Evolutionary conservation across 1,284 basidiomycete species (phyloP), one percentile per base, ranked within the genome.

Genomic region (Entoloma clypeatum): DNA sequence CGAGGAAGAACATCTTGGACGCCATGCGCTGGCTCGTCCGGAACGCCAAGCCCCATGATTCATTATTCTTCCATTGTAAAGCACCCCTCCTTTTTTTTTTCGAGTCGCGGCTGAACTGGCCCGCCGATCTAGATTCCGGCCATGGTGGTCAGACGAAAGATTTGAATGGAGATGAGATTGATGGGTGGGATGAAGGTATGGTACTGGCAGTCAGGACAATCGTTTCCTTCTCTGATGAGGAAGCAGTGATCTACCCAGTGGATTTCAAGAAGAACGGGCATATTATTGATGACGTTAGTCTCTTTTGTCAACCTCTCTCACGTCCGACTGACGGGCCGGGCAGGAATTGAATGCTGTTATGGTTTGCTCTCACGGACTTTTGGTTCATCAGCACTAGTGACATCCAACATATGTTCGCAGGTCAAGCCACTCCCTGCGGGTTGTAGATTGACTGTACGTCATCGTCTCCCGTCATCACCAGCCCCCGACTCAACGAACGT

Each of bases 21-120:
- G 88, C 82, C 1, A 92, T 93, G 87, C 71, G 69, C 31, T 94
- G 92, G 92, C 76, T 95, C n/a, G 87, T 94, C 2, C 63, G 68
- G 18, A 79, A 72, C 45, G 91, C 92, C 1, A 67, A 70, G 21
- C 68, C 75, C 3, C 74, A 94, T 50, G 92, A 94, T 60, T 83
- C 90, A 1, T 64, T 95, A 7, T 91, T 94, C 62, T 86, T 94
- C 61, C 91, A 94, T 54, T 94, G 84, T 84, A 57, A 41, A 79
- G n/a, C n/a, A n/a, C n/a, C n/a, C n/a, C 34, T 22, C 13, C 34
- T 30, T 28, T 36, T 30, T 28, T 43, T 29, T 28, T 18, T 10
- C 22, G 22, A 1, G 11, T 17, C 29, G 10, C 17, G 3, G 7
- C 11, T 10, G 26, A 24, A 29, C 5, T 23, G 21, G 34, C 7